Evolutionary conservation across 495 filamentous ascomycete species (phyloP).

Genomic region (Penicillium steckii): DNA sequence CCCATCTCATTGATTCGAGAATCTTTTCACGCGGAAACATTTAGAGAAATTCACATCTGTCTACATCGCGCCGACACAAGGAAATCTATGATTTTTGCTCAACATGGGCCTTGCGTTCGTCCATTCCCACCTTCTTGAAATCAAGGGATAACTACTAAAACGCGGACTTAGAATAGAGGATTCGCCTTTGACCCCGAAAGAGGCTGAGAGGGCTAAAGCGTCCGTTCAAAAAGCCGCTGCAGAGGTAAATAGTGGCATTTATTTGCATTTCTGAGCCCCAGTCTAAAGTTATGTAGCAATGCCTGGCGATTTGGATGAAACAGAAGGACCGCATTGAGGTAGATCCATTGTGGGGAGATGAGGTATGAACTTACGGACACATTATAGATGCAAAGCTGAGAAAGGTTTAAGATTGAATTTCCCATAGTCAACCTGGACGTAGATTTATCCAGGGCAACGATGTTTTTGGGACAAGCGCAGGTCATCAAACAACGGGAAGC

Average conservation of each 20-base stretch:
- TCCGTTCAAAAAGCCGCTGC: not conserved
- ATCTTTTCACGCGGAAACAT: no score
- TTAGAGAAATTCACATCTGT: no score
- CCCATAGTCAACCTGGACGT: not conserved
- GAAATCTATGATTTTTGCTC: not conserved
- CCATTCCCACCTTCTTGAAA: not conserved
- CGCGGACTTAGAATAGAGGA: not conserved
- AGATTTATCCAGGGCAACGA: not conserved
- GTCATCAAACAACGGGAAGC: not conserved
- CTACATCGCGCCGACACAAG: no score
- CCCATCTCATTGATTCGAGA: no score
- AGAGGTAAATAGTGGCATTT: not conserved
- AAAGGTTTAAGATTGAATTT: conserved; percentile 6
- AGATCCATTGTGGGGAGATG: not conserved
- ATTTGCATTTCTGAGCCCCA: not conserved
- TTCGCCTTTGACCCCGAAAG: not conserved
- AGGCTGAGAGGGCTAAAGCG: not conserved
- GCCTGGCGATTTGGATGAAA: not conserved
- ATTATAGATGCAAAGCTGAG: no score
- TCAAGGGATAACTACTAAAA: not conserved
- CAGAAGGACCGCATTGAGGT: not conserved
- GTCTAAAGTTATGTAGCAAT: not conserved
- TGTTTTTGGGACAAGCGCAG: conserved; percentile 3
- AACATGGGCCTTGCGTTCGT: not conserved
- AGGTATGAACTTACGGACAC: conserved; percentile 34